phyloP scores from a whole-genome alignment of 768 basidiomycete species.

The Auricularia sp. region DNA sequence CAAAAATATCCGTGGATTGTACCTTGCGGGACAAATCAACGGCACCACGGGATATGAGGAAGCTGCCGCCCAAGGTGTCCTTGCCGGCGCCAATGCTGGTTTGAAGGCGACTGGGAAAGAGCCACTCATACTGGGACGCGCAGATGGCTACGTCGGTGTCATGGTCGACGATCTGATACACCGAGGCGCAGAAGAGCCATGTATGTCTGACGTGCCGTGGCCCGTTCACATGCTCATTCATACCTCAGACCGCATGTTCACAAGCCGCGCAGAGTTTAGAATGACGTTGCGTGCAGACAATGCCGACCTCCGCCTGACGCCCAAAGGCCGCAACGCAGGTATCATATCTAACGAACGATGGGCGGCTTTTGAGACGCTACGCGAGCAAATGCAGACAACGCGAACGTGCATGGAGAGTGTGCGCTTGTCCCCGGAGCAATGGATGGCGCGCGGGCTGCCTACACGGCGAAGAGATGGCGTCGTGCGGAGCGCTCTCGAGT shows the following conservation, averaged over 20 bases:
- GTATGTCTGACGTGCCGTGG: slow-evolving; percentile 32
- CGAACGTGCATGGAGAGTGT: slow-evolving; percentile 26
- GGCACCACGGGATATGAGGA: slow-evolving; percentile 93
- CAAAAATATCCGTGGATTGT: slow-evolving; percentile 76
- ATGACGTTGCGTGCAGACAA: slow-evolving; percentile 85
- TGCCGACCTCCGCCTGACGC: slow-evolving; percentile 74
- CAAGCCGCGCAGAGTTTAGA: slow-evolving; percentile 81
- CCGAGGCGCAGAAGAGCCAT: slow-evolving; percentile 87
- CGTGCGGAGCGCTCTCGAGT: slow-evolving; percentile 59
- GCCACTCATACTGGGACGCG: slow-evolving; percentile 62
- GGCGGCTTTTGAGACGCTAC: slow-evolving; percentile 25
- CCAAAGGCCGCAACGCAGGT: slow-evolving; percentile 43
- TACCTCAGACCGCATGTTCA: slow-evolving; percentile 80
- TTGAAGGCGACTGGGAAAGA: slow-evolving; percentile 46
- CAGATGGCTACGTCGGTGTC: slow-evolving; percentile 80
- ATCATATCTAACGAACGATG: slow-evolving; percentile 37
- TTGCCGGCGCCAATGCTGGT: slow-evolving; percentile 86
- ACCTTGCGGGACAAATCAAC: slow-evolving; percentile 86
- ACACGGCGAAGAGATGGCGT: slow-evolving; percentile 27
- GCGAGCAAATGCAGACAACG: slow-evolving; percentile 25
- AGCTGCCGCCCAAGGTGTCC: slow-evolving; percentile 81
- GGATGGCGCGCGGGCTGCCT: not conserved
- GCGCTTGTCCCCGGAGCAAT: slow-evolving; percentile 34
- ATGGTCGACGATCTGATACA: slow-evolving; percentile 87
- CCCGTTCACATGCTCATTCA: not conserved